Base-by-base conservation (phyloP, 116 monocot species). In the Cymodocea nodosa region DNA sequence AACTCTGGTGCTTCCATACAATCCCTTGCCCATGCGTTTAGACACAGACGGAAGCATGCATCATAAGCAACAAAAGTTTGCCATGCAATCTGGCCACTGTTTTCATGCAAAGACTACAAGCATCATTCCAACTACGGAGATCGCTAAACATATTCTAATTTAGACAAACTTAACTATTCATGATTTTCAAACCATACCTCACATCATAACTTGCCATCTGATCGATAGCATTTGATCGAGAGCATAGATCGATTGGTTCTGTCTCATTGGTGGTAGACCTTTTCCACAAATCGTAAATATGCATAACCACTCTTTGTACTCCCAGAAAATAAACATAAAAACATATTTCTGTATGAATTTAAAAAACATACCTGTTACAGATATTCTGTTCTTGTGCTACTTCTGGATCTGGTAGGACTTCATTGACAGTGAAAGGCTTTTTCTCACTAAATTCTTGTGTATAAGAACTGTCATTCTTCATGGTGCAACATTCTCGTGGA, bases 51-150 rank as follows among this genome's bases (percentile, higher is more conserved):
- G 44, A 92, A 88, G 53, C 97, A 98, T 71, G 97, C 92, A 75
- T 98, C 97, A 79, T 92, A 98, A 51, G 92, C 97, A 54, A 98
- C 63, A 74, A 92, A 88, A 20, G 83, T 80, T 79, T 98, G 92
- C 97, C 97, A 98, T 34, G 92, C 89, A 73, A 37, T 89, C 52
- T 98, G 89, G 52, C 73, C 81, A 82, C 97, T 98, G 77, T 49
- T 56, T 71, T 56, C 67, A 67, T 30, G 20, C 4, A 55, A 50
- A 59, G 17, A 13, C 44, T 44, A 44, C 12, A 8, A 44, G 2
- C 12, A 12, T 44, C 3, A 44, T 44, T 8, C 44, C 44, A 44
- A 44, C 44, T 1, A 44, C 1, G 44, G 44, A 44, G 44, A 44
- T 5, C 1, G 12, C 44, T 12, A 10, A 60, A 77, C 18, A 44